Evolutionary conservation across 2,329 filamentous ascomycete species (phyloP).

Genomic region (Fusarium ambrosium): DNA sequence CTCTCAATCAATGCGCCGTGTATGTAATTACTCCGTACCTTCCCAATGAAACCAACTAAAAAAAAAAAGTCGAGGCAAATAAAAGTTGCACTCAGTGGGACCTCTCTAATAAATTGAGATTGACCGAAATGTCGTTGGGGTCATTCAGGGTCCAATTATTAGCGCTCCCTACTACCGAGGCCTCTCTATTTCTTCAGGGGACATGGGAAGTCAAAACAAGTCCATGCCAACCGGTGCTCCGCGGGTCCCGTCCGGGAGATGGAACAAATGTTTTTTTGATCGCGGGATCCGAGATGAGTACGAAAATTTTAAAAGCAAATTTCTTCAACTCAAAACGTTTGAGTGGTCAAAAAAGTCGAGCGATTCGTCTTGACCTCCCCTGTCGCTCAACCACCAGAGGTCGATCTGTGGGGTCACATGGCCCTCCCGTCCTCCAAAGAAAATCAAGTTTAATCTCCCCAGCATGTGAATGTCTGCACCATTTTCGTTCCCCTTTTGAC

Average conservation of each 20-base stretch:
- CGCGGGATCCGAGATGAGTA: background rate
- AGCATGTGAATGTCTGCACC: background rate
- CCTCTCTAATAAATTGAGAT: background rate
- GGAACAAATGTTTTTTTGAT: background rate
- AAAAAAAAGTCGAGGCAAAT: background rate
- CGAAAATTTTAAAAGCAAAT: background rate
- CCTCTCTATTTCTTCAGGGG: background rate
- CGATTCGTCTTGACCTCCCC: background rate
- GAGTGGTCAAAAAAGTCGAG: background rate
- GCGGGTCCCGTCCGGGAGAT: background rate
- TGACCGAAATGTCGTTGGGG: background rate
- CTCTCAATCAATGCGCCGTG: background rate
- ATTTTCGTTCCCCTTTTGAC: background rate
- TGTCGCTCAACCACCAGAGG: background rate
- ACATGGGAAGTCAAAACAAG: background rate
- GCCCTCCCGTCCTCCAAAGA: background rate
- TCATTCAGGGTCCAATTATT: slow-evolving; percentile 6
- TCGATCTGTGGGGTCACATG: slow-evolving; percentile 7
- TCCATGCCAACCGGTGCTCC: background rate
- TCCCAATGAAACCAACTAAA: background rate
- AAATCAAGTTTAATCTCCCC: slow-evolving; percentile 18
- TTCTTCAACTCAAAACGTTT: background rate
- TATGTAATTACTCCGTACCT: background rate
- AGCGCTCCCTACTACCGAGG: background rate
- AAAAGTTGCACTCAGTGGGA: background rate